Base-by-base conservation (phyloP, 1,139 yeast genomes). In the Yamadazyma friedrichii region DNA sequence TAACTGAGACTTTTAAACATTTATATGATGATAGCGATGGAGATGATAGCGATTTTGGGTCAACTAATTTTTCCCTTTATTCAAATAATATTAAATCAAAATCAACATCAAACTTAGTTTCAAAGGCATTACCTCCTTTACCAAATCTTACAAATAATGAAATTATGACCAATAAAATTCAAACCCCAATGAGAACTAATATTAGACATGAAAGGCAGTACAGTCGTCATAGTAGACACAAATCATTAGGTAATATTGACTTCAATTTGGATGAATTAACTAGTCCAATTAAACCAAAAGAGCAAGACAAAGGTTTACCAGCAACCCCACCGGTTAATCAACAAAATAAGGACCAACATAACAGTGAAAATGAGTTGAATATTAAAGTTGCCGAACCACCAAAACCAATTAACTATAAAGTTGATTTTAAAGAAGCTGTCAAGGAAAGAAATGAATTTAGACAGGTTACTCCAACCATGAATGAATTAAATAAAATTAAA, bases 371-470 rank as follows among this genome's bases (percentile, higher is more conserved):
- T 5, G 31, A 39, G 2, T 34, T 58, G 47, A 44, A 58, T 20
- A 61, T 70, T 12, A 52, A 51, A 10, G 74, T 66, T 32, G 32
- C 33, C 8, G 74, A 66, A 16, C 76, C 76, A 2, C 78, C 78
- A 5, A 46, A 49, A 15, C 62, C 56, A 35, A 65, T 72, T 2
- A 48, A 56, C 15, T 72, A 72, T 49, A 67, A 58, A 2, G 69
- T 72, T 17, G 78, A 72, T 45, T 72, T 72, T 54, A 67, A 61
- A 38, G 74, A 67, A 39, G 62, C 69, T 1, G 37, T 47, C 13
- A 43, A 45, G 16, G 51, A 45, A 9, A 41, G 41, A 24, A 40
- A 47, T 2, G 31, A 35, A 28, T 25, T 15, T 13, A 47, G 50
- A 38, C n/a, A 38, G 2, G 36, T 42, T 4, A 45, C 51, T 4